Base-by-base conservation (phyloP, 441 rosid species). In the Mallotus repandus region DNA sequence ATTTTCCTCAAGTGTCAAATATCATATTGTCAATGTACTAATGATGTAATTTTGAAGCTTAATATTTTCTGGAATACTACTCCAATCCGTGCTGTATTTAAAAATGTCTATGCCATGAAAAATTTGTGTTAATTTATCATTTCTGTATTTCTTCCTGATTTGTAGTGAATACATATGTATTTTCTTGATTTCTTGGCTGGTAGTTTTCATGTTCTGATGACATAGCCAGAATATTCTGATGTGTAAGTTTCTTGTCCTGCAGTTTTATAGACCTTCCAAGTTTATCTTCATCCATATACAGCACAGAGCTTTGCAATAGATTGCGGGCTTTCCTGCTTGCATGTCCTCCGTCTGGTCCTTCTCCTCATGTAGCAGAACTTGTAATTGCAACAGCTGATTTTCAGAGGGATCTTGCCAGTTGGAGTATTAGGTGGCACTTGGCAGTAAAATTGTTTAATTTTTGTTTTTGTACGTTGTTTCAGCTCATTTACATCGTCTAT, bases 291-390 rank as follows among this genome's bases (percentile, higher is more conserved):
- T 86, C 99, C 66, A 93, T 95, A 81, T 93, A 93, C 85, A 93
- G 97, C 83, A 86, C 90, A 60, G 99, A 95, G 76, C 97, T 95
- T 70, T 90, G 96, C 83, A 83, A 80, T 80, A 86, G 99, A 87
- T 83, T 95, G 82, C 88, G 91, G 46, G 85, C 93, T 69, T 95
- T 95, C 76, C 93, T 95, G 46, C 89, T 92, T 72, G 92, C 99
- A 48, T 91, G 96, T 71, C 99, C 99, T 15, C 99, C 99, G 76
- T 81, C 99, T 53, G 92, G 99, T 71, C 99, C 99, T 77, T 87
- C 96, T 66, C 87, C 88, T 69, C 90, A 89, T 68, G 99, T 95
- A 58, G 91, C 89, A 53, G 98, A 95, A 80, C 98, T 95, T 63
- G 91, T 95, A 66, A 82, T 93, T 82, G 99, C 98, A 67, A 87